Evolutionary conservation across 192 early-diverging fungal genomes (phyloP), one percentile per base, ranked within the genome.

Genomic region (Ramicandelaber brevisporus): DNA sequence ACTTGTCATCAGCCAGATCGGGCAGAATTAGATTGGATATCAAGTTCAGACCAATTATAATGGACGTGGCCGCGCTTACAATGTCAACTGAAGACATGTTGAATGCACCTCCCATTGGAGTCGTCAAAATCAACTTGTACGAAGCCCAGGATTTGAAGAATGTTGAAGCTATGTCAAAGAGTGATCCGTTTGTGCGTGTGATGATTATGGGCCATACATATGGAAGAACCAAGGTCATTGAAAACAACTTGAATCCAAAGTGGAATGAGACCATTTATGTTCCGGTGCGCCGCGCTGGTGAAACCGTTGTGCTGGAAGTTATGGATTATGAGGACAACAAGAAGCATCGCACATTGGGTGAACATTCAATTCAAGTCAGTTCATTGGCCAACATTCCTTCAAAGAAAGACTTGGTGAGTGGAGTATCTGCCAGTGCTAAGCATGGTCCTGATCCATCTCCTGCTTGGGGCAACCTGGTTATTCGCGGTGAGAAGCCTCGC

Each of bases 251-350:
- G 31, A 67, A 84, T 30, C 92, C 92, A 1, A 63, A 68, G 17
- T 98, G 88, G 86, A 73, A 88, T 48, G 84, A 88, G 55, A 68
- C 66, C 14, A 63, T 78, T 19, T 87, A 82, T 38, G 59, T 80
- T 8, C 71, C 81, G n/a, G 59, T 74, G 29, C 81, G 74, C 38
- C 67, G 74, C 4, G 45, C 68, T 13, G 57, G 57, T 33, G 78
- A 97, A 36, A 38, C 54, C 13, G 40, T 98, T 20, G 51, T 57
- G 6, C 53, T 92, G 13, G 76, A 83, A 30, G 55, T 76, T 20
- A 78, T 70, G 52, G 92, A 97, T 41, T 90, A 51, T 54, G 88
- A 93, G 46, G 69, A 79, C 27, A 45, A 84, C 2, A 55, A 65
- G 28, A 80, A 77, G 44, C 78, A 97, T 39, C 78, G 75, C 40